Conservation (phyloP, 495 filamentous ascomycete species). For the Xylaria cubensis region DNA sequence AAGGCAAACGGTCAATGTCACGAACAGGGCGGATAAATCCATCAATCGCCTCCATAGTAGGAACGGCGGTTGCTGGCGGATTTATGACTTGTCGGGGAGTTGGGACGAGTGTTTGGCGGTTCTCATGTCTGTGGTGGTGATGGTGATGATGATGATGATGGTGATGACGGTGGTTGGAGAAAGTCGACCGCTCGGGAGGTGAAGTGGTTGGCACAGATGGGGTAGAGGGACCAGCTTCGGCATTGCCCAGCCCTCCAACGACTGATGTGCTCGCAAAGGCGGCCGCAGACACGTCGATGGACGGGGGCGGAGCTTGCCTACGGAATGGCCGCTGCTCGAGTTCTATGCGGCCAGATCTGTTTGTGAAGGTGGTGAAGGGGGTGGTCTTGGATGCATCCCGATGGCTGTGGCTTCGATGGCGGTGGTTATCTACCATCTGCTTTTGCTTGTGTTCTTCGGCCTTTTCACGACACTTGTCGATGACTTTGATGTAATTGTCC, state of each 20-base stretch:
- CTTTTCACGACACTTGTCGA: constrained; percentile 87
- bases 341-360: constrained; percentile 55
- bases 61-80: constrained; percentile 70
- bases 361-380: constrained; percentile 55
- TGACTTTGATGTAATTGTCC: constrained; percentile 96
- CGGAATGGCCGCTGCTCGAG: constrained; percentile 54
- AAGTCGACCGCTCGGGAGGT: constrained; percentile 74
- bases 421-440: constrained; percentile 46
- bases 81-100: constrained; percentile 64
- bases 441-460: constrained; percentile 70
- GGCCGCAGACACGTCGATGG: constrained; percentile 53
- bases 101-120: constrained; percentile 59
- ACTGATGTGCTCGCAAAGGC: constrained; percentile 55
- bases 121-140: constrained; percentile 65
- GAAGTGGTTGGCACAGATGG: constrained; percentile 74
- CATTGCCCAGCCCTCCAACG: constrained; percentile 43
- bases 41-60: constrained; percentile 76
- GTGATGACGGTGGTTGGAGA: constrained; percentile 58
- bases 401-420: constrained; percentile 52
- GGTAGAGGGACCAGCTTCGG: constrained; percentile 66
- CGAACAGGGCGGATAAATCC: constrained; percentile 82
- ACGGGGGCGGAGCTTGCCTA: constrained; percentile 53
- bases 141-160: constrained; percentile 67
- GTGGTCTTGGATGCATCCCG: constrained; percentile 53
- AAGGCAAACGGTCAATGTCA: constrained; percentile 84